phyloP scores from a whole-genome alignment of 352 stramenopile genomes.

The Pythium scleroteichum region DNA sequence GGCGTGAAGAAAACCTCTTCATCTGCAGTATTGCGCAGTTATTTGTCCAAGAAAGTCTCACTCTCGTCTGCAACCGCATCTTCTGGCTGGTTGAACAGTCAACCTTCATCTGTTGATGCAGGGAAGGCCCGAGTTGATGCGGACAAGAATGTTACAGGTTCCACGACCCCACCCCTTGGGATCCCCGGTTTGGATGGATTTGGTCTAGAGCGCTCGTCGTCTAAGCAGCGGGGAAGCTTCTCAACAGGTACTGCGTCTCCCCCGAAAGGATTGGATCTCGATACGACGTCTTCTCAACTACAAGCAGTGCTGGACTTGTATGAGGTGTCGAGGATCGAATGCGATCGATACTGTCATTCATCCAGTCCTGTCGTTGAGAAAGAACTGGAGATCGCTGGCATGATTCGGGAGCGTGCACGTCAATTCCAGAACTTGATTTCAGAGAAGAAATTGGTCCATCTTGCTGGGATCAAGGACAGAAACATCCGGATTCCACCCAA shows the following conservation, averaged over 20 bases:
- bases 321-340: conserved; percentile 62
- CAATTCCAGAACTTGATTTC: conserved; percentile 64
- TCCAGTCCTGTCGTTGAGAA: conserved; percentile 60
- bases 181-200: conserved; percentile 5
- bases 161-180: conserved; percentile 23
- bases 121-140: not conserved
- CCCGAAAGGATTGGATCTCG: conserved; percentile 3
- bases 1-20: conserved; percentile 43
- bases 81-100: conserved; percentile 15
- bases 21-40: conserved; percentile 44
- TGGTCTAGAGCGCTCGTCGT: conserved; percentile 5
- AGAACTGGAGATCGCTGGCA: conserved; percentile 76
- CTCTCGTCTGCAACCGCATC: conserved; percentile 21
- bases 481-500: conserved; percentile 83
- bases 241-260: not conserved
- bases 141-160: conserved; percentile 14
- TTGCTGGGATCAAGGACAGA: conserved; percentile 70
- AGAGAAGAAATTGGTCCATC: conserved; percentile 67
- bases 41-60: conserved; percentile 38
- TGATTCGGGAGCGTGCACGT: conserved; percentile 73
- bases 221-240: conserved; percentile 23
- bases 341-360: conserved; percentile 73
- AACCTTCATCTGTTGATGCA: not conserved
- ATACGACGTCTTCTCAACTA: conserved; percentile 34
- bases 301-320: conserved; percentile 66